These are phyloP conservation scores for Acacia pycnantha DNA, from an alignment of 331 rosid genomes.

Conservation along the genomic window DNA sequence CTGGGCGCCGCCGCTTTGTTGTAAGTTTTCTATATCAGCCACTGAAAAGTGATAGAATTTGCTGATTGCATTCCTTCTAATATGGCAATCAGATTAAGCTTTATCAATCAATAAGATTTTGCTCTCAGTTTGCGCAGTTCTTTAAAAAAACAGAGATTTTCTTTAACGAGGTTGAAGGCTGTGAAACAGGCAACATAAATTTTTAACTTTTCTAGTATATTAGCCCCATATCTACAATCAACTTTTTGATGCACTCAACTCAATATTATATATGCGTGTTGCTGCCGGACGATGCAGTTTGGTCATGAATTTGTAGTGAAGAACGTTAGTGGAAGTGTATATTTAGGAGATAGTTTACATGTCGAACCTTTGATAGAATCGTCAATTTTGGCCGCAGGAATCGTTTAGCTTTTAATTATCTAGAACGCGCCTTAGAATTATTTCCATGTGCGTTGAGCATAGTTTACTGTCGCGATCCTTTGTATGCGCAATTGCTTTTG, in stretches of 20 bases:
- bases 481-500: no score
- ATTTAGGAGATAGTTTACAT: neutral
- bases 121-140: neutral
- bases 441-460: neutral
- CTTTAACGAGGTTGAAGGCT: neutral
- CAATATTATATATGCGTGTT: neutral
- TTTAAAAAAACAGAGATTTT: neutral
- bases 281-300: neutral
- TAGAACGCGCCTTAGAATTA: neutral
- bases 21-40: constrained; percentile 42
- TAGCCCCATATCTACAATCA: neutral
- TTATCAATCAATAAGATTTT: neutral
- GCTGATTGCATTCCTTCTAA: neutral
- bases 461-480: neutral
- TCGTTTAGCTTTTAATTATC: neutral
- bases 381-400: neutral
- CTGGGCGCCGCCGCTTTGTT: constrained; percentile 71
- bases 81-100: constrained; percentile 7
- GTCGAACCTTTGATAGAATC: neutral
- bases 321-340: neutral
- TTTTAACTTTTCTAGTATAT: neutral
- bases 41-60: neutral
- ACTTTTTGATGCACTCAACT: neutral
- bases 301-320: neutral
- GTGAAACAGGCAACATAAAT: neutral